Conservation (phyloP, 2,329 filamentous ascomycete genomes). For the Tricladium varicosporioides region DNA sequence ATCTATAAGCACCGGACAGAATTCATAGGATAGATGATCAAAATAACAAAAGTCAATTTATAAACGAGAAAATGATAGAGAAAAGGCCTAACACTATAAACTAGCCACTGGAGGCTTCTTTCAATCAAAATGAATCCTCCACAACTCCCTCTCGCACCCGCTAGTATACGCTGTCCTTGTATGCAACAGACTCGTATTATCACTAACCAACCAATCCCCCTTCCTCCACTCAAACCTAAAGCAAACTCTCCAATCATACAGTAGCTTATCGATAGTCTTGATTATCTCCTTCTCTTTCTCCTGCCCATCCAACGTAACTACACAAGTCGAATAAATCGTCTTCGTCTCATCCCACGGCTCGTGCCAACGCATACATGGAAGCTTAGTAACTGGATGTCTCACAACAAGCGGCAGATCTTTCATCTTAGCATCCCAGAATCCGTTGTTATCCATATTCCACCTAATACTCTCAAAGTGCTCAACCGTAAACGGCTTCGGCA, state of each 20-base stretch:
- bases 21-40: too few species aligned
- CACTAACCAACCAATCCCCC: conserved; percentile 6
- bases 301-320: background rate
- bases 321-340: conserved; percentile 1
- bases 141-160: background rate
- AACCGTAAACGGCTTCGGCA: conserved; percentile 27
- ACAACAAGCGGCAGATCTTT: background rate
- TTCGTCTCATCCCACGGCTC: conserved; percentile 2
- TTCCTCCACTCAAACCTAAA: conserved; percentile 1
- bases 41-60: too few species aligned
- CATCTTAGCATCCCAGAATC: background rate
- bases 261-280: background rate
- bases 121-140: conserved; percentile 7
- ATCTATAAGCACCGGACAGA: too few species aligned
- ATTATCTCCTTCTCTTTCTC: background rate
- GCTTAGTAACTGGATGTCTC: background rate
- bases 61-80: too few species aligned
- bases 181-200: conserved; percentile 6
- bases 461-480: conserved; percentile 1
- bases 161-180: conserved; percentile 1
- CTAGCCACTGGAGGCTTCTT: too few species aligned
- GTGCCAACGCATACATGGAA: conserved; percentile 1
- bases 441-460: conserved; percentile 1
- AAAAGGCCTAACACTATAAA: too few species aligned
- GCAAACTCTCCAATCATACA: conserved; percentile 3